Percentiles rank a stretch among this genome's conserved stretches.
Conservation (phyloP, 306 rosid genomes). For the Ormosia emarginata region DNA sequence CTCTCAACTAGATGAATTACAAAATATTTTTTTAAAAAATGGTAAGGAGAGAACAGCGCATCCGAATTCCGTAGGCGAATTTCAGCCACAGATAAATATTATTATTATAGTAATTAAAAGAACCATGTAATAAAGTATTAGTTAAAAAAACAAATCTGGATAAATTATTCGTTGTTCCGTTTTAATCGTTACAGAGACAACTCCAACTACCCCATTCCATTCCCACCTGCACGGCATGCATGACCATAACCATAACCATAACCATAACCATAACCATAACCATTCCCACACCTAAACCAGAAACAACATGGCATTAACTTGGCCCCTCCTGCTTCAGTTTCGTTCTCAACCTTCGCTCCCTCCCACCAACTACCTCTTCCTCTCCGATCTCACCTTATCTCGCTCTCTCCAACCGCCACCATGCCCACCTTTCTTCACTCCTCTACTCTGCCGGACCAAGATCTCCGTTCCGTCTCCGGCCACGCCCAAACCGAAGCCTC, state of each 20-base stretch:
- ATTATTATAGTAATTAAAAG: not conserved
- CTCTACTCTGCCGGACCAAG: slow-evolving; percentile 24
- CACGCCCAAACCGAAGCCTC: not conserved
- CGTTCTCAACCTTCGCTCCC: slow-evolving; percentile 42
- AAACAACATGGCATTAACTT: slow-evolving; percentile 53
- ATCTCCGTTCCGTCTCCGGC: slow-evolving; percentile 29
- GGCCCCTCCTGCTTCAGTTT: slow-evolving; percentile 43
- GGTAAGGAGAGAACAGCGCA: not conserved
- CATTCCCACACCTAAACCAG: not conserved
- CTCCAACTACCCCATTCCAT: slow-evolving; percentile 10
- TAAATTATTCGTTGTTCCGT: slow-evolving; percentile 9
- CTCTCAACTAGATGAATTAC: too few relatives aligned
- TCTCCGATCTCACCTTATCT: slow-evolving; percentile 35
- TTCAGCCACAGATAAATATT: not conserved
- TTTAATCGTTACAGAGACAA: slow-evolving; percentile 27
- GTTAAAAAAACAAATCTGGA: not conserved
- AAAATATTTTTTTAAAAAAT: too few relatives aligned
- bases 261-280: not conserved
- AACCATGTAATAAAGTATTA: not conserved
- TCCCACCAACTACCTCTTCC: slow-evolving; percentile 35
- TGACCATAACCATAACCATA: slow-evolving; percentile 35
- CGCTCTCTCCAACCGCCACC: slow-evolving; percentile 24
- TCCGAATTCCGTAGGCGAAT: not conserved
- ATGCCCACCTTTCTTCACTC: slow-evolving; percentile 18
- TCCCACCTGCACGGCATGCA: slow-evolving; percentile 30